Conservation (phyloP, 2,329 filamentous ascomycete genomes). For the Fusarium paranaense region DNA sequence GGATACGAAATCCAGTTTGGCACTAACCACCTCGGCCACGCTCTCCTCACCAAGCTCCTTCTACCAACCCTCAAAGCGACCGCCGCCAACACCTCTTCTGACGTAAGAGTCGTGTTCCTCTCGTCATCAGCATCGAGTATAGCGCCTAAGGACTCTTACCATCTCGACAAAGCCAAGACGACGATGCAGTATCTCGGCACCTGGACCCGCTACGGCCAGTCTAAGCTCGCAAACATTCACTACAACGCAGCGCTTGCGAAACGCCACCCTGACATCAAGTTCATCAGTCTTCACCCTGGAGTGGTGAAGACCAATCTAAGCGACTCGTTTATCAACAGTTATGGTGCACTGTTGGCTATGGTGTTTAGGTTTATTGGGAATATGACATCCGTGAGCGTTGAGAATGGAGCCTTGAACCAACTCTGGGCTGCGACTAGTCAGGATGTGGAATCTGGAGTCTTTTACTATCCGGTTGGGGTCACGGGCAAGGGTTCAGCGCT, state of each 20-base stretch:
- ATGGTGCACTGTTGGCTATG: conserved; percentile 31
- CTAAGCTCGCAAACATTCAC: conserved; percentile 6
- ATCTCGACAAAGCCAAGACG: conserved; percentile 45
- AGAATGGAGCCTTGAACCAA: conserved; percentile 36
- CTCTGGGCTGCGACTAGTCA: conserved; percentile 54
- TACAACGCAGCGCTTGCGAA: neutral
- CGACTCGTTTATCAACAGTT: neutral
- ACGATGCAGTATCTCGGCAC: neutral
- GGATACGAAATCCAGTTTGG: conserved; percentile 63
- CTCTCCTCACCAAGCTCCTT: conserved; percentile 56
- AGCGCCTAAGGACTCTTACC: conserved; percentile 39
- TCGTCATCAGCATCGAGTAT: conserved; percentile 40
- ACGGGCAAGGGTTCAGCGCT: neutral
- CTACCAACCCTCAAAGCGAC: conserved; percentile 46
- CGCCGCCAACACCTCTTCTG: conserved; percentile 28
- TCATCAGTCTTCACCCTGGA: neutral
- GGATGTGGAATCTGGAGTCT: conserved; percentile 46
- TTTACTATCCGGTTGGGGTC: conserved; percentile 49
- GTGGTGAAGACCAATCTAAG: neutral
- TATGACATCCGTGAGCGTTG: neutral
- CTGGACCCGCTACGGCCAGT: neutral
- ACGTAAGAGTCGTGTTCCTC: conserved; percentile 47
- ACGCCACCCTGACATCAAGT: neutral
- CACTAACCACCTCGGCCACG: conserved; percentile 63
- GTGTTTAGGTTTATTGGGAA: conserved; percentile 45